These are phyloP conservation scores for Bauhinia variegata DNA, from an alignment of 306 rosid genomes.

Conservation along the genomic window DNA sequence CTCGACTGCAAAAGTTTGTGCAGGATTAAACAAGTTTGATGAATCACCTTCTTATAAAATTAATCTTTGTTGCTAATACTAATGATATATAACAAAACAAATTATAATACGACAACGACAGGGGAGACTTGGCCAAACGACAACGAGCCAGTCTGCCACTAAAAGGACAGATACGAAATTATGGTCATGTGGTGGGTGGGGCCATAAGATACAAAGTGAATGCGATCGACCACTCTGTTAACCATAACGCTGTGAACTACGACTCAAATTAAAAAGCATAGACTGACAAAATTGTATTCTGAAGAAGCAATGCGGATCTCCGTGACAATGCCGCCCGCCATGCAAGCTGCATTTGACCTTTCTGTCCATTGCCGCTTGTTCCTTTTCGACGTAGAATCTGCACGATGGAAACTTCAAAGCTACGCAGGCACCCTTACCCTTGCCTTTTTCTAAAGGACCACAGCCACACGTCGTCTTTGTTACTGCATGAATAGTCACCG, in stretches of 20 bases:
- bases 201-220: neutral
- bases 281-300: neutral
- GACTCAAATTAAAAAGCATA: neutral
- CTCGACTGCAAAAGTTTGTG: too few relatives aligned
- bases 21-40: too few relatives aligned
- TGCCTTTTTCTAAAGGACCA: slow-evolving; percentile 32
- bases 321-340: slow-evolving; percentile 34
- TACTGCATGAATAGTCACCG: too few relatives aligned
- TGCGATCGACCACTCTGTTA: neutral
- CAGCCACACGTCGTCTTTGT: slow-evolving; percentile 39
- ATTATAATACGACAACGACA: neutral
- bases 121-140: neutral
- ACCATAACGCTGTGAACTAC: neutral
- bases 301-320: slow-evolving; percentile 5
- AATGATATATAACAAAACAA: too few relatives aligned
- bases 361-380: slow-evolving; percentile 36
- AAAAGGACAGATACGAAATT: neutral
- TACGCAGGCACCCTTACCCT: too few relatives aligned
- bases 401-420: neutral
- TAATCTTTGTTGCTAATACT: too few relatives aligned
- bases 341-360: neutral
- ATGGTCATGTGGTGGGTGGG: neutral
- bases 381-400: slow-evolving; percentile 32
- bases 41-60: too few relatives aligned
- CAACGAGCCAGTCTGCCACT: neutral